These are phyloP conservation scores for Nakazawaea populi DNA, from an alignment of 805 yeast genomes.

Conservation along the genomic window DNA sequence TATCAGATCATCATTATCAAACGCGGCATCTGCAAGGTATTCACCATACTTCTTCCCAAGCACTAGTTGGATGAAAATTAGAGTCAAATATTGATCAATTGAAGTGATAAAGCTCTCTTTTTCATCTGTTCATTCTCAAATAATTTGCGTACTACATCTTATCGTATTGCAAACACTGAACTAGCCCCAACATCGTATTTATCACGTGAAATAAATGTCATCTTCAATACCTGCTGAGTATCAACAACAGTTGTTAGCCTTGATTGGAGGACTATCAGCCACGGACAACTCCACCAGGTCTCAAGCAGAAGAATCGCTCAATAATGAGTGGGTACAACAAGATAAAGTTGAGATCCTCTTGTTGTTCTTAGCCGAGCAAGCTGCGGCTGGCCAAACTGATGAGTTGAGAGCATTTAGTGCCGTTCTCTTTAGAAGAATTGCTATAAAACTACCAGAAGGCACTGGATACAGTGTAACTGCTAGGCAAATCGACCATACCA, in stretches of 20 bases:
- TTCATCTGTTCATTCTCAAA: too few relatives aligned
- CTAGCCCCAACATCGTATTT: too few relatives aligned
- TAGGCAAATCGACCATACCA: constrained; percentile 69
- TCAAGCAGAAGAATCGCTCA: constrained; percentile 69
- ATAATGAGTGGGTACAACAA: constrained; percentile 67
- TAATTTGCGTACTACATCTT: too few relatives aligned
- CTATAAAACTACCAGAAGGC: constrained; percentile 70
- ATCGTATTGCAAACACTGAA: too few relatives aligned
- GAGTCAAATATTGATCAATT: too few relatives aligned
- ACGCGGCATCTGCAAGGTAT: too few relatives aligned
- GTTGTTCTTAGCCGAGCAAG: constrained; percentile 75
- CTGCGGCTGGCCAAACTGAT: constrained; percentile 49
- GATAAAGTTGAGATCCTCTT: constrained; percentile 66
- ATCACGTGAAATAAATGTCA: background rate
- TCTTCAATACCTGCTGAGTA: constrained; percentile 44
- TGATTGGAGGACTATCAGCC: constrained; percentile 67
- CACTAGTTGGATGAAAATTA: too few relatives aligned
- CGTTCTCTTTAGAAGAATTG: constrained; percentile 82
- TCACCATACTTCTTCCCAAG: too few relatives aligned
- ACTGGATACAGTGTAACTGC: constrained; percentile 58
- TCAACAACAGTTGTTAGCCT: constrained; percentile 50
- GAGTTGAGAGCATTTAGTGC: constrained; percentile 70
- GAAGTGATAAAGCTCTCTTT: too few relatives aligned
- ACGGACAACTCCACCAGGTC: constrained; percentile 72
- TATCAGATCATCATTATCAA: too few relatives aligned